Evolutionary conservation across 768 basidiomycete genomes (phyloP).

Genomic region (Tylopilus plumbeoviolaceoides): DNA sequence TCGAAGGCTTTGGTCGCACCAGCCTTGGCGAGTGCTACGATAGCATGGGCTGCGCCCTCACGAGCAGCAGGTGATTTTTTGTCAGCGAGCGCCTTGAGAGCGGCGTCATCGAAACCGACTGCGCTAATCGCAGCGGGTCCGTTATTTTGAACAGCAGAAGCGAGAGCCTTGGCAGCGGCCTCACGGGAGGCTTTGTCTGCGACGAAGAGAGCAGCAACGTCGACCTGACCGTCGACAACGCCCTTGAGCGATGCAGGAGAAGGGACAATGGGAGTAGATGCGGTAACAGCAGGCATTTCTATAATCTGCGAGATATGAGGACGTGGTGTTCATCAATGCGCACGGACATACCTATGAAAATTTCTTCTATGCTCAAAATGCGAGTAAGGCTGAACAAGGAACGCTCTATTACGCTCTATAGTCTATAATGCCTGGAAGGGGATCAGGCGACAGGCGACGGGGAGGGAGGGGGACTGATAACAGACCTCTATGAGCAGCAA

Average conservation of each 20-base stretch:
- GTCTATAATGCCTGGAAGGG: conserved; percentile 35
- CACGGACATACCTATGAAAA: conserved; percentile 40
- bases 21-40: conserved; percentile 60
- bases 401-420: conserved; percentile 57
- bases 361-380: conserved; percentile 36
- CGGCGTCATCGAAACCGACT: conserved; percentile 66
- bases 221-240: conserved; percentile 58
- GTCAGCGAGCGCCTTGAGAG: conserved; percentile 83
- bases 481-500: conserved; percentile 32
- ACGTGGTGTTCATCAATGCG: background rate
- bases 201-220: conserved; percentile 73
- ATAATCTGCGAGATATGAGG: conserved; percentile 37
- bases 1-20: conserved; percentile 82
- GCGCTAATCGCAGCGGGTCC: conserved; percentile 74
- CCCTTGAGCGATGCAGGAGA: conserved; percentile 73
- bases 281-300: conserved; percentile 80
- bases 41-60: conserved; percentile 78
- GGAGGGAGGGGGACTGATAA: background rate
- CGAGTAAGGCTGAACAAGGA: conserved; percentile 61
- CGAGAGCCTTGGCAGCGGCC: conserved; percentile 64
- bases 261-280: conserved; percentile 53
- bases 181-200: conserved; percentile 82
- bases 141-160: conserved; percentile 74
- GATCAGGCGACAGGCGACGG: background rate
- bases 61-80: conserved; percentile 93